Conservation (phyloP, 257 asterid genomes). For the Schizonepeta tenuifolia region DNA sequence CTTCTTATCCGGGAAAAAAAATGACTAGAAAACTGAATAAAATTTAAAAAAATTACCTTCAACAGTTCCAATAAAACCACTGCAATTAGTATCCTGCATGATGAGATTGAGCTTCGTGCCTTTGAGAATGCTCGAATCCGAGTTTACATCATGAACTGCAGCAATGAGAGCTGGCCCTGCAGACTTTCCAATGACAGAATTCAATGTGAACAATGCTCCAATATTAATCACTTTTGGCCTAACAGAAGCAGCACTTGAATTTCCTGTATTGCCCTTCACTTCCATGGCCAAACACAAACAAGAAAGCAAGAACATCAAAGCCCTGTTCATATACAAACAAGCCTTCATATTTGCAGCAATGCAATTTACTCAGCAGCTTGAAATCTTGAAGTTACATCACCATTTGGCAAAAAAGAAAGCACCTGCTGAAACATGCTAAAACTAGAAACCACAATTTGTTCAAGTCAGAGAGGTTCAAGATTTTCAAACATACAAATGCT, state of each 20-base stretch:
- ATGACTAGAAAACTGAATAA: not conserved
- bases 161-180: slow-evolving; percentile 74
- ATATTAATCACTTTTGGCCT: slow-evolving; percentile 57
- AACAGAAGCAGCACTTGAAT: slow-evolving; percentile 34
- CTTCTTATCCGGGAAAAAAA: not conserved
- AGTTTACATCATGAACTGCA: slow-evolving; percentile 76
- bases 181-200: slow-evolving; percentile 83
- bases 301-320: slow-evolving; percentile 38
- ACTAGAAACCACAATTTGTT: slow-evolving; percentile 27
- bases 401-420: slow-evolving; percentile 37
- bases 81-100: slow-evolving; percentile 87
- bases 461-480: slow-evolving; percentile 31
- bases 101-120: slow-evolving; percentile 64
- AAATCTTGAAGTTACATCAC: slow-evolving; percentile 36
- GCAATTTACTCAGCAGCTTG: slow-evolving; percentile 18
- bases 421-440: slow-evolving; percentile 31
- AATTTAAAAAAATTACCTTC: slow-evolving; percentile 55
- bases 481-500: slow-evolving; percentile 8
- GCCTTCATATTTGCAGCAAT: slow-evolving; percentile 36
- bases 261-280: slow-evolving; percentile 40
- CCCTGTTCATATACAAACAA: slow-evolving; percentile 28
- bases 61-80: slow-evolving; percentile 80
- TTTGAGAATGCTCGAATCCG: slow-evolving; percentile 56
- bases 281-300: slow-evolving; percentile 47
- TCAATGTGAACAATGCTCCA: slow-evolving; percentile 75